Percentiles rank a stretch among this genome's conserved stretches.
Evolutionary conservation across 1,139 yeast species (phyloP).

Genomic region (Yamadazyma triangularis): DNA sequence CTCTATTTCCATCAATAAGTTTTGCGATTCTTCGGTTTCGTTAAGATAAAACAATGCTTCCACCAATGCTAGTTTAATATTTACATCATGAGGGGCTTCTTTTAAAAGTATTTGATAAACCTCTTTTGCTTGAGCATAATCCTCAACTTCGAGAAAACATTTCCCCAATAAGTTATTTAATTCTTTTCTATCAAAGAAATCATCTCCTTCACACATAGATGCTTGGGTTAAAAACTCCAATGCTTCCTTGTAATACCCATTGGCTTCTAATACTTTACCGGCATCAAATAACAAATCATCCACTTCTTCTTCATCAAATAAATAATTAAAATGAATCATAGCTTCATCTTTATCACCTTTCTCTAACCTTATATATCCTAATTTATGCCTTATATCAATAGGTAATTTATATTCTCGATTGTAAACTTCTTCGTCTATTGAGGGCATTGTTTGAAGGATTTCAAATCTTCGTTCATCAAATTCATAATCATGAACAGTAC

Average conservation of each 20-base stretch:
- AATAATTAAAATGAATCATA: slow-evolving; percentile 51
- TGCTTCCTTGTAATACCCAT: slow-evolving; percentile 70
- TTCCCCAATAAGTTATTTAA: slow-evolving; percentile 65
- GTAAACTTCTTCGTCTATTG: neutral
- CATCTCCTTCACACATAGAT: slow-evolving; percentile 24
- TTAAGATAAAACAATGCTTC: slow-evolving; percentile 77
- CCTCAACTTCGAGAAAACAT: slow-evolving; percentile 72
- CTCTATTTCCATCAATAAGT: slow-evolving; percentile 50
- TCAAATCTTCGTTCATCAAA: slow-evolving; percentile 62
- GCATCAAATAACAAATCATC: slow-evolving; percentile 74
- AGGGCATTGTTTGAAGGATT: slow-evolving; percentile 9
- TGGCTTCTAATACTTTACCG: slow-evolving; percentile 66
- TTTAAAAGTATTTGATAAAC: slow-evolving; percentile 57
- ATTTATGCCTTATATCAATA: slow-evolving; percentile 77
- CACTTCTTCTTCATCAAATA: slow-evolving; percentile 46
- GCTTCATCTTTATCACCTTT: slow-evolving; percentile 68
- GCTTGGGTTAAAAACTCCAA: slow-evolving; percentile 57
- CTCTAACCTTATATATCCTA: slow-evolving; percentile 71
- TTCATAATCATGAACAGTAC: slow-evolving; percentile 65
- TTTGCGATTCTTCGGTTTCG: slow-evolving; percentile 57
- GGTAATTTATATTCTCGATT: slow-evolving; percentile 53
- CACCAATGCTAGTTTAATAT: slow-evolving; percentile 71
- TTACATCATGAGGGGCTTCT: slow-evolving; percentile 61
- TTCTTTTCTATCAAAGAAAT: slow-evolving; percentile 32
- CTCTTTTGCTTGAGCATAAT: slow-evolving; percentile 63